phyloP scores from a whole-genome alignment of 148 eudicot species.

The Camellia granthamiana region DNA sequence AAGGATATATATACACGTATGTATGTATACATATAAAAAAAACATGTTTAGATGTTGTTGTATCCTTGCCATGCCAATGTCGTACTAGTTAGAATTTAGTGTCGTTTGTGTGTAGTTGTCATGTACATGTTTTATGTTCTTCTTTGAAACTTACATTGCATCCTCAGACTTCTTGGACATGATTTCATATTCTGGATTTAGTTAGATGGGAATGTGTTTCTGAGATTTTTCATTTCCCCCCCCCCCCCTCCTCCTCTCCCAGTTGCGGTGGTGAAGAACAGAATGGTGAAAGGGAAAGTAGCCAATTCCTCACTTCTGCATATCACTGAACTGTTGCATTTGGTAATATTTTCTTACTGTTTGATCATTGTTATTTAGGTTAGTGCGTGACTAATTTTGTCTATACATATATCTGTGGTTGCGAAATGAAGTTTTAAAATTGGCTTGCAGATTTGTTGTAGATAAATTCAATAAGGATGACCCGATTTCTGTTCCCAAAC shows the following conservation, averaged over 20 bases:
- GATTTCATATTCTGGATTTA: background rate
- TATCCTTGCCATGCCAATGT: background rate
- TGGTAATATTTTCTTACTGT: constrained; percentile 2
- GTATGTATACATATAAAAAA: background rate
- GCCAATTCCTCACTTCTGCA: background rate
- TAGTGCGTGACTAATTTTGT: background rate
- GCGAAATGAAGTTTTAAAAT: background rate
- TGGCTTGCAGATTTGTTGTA: background rate
- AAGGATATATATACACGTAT: background rate
- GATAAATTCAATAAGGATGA: background rate
- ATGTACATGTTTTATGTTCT: background rate
- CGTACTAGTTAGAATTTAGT: background rate
- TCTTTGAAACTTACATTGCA: background rate
- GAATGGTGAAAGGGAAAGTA: background rate
- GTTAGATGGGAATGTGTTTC: background rate
- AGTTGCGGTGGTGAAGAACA: background rate
- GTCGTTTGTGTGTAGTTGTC: background rate
- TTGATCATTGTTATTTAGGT: background rate
- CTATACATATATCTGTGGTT: background rate
- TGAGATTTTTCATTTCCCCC: background rate
- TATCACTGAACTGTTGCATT: background rate
- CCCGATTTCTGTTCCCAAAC: background rate
- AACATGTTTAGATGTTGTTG: background rate
- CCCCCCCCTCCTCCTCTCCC: background rate
- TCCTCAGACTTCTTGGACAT: background rate